A percentile compares a stretch with the other conserved stretches of the same genome.
These are phyloP conservation scores for Cichorium intybus DNA, from an alignment of 140 eudicot genomes.

Conservation along the genomic window DNA sequence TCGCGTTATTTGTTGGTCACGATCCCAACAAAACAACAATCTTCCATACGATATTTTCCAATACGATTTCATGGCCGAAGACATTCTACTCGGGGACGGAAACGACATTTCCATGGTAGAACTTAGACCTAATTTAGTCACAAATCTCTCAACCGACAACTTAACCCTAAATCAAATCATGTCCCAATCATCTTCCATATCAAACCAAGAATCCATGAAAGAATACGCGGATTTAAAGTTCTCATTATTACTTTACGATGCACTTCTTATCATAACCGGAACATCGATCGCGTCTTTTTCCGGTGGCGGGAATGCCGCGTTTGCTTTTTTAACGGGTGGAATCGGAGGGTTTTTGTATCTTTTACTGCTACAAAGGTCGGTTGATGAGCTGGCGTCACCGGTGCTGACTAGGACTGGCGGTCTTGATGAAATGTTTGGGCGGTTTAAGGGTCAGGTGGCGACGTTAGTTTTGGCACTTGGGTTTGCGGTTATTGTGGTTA, in stretches of 20 bases:
- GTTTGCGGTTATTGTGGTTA: slow-evolving; percentile 40
- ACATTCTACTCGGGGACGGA: slow-evolving; percentile 67
- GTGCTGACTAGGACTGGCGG: slow-evolving; percentile 33
- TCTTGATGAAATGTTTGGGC: slow-evolving; percentile 44
- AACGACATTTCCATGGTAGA: slow-evolving; percentile 73
- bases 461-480: slow-evolving; percentile 51
- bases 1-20: slow-evolving; percentile 28
- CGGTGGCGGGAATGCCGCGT: slow-evolving; percentile 55
- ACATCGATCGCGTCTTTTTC: slow-evolving; percentile 56
- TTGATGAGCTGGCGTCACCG: slow-evolving; percentile 61
- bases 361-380: slow-evolving; percentile 68
- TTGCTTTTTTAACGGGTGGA: slow-evolving; percentile 75
- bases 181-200: slow-evolving; percentile 20
- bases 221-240: slow-evolving; percentile 73
- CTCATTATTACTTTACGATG: slow-evolving; percentile 71
- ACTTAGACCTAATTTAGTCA: slow-evolving; percentile 54
- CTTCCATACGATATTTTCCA: slow-evolving; percentile 16
- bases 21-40: slow-evolving; percentile 22
- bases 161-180: slow-evolving; percentile 19
- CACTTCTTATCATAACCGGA: slow-evolving; percentile 61
- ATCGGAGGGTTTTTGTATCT: slow-evolving; percentile 71
- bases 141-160: slow-evolving; percentile 44
- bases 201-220: slow-evolving; percentile 90
- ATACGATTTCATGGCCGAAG: slow-evolving; percentile 61
- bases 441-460: slow-evolving; percentile 46